Base-by-base conservation (phyloP, 257 asterid species). In the Solanum habrochaites region DNA sequence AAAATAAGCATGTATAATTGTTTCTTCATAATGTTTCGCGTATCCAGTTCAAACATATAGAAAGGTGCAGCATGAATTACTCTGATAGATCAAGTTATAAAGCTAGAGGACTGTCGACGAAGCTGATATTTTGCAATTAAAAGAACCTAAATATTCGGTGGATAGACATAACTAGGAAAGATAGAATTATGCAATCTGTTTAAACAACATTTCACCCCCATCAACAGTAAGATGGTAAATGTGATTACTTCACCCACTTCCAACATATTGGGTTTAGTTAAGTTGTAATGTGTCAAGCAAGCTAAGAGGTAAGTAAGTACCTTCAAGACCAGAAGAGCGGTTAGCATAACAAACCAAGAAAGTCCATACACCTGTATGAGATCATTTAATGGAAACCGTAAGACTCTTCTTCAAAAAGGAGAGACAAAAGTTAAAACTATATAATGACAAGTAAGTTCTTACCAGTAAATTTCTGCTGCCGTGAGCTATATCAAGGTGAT, bases 311-410 rank as follows among this genome's bases (percentile, higher is more conserved):
- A 56, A 86, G 31, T 92, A 96, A 86, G 31, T 92, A 96, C 99
- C 99, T 97, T 97, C 86, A 97, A 89, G 83, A 96, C 99, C 42
- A 92, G 90, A 85, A 97, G 98, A 32, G 83, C 98, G 82, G 92
- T 89, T 67, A 86, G 90, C 99, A 97, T 94, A 88, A 96, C 99
- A 86, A 95, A 94, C 99, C 98, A 97, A 82, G 99, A 96, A 86
- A 97, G 93, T 86, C 99, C 99, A 88, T 96, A 97, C 71, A 97
- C 99, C 99, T 97, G 90, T 72, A 2, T 32, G 72, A 70, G 77
- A 90, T 78, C 69, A 87, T 81, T 85, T 85, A 35, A 74, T 82
- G 87, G 64, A 89, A 89, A 60, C 72, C 8, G 23, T 62, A 73
- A 72, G 85, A 86, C 85, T 31, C 43, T 87, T 64, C 60, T 89